Conservation (phyloP, 2,329 filamentous ascomycete species). For the Pyricularia sp. region DNA sequence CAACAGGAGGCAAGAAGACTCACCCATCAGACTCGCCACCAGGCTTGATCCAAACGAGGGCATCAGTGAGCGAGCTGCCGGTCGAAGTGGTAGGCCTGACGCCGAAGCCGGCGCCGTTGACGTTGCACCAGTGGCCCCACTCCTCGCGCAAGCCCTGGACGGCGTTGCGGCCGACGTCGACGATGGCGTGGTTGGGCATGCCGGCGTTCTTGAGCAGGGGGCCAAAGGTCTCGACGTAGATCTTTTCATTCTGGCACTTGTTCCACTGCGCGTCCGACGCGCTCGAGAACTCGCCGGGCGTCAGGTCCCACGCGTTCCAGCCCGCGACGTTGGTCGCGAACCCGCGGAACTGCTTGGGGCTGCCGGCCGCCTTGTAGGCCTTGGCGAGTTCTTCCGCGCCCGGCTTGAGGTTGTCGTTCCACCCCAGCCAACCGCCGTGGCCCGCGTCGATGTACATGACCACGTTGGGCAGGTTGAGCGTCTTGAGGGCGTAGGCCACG, state of each 20-base stretch:
- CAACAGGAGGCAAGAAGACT: background rate
- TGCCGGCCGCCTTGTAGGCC: constrained; percentile 26
- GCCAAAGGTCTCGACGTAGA: constrained; percentile 30
- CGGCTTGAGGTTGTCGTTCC: constrained; percentile 43
- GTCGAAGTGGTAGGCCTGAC: constrained; percentile 45
- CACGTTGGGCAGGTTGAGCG: constrained; percentile 51
- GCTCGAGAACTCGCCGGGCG: constrained; percentile 28
- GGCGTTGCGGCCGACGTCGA: constrained; percentile 31
- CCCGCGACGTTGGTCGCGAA: constrained; percentile 29
- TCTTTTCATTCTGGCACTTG: constrained; percentile 31
- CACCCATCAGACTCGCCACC: constrained; percentile 40
- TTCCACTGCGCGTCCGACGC: constrained; percentile 32
- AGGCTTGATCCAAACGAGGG: constrained; percentile 60
- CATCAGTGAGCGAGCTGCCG: constrained; percentile 46
- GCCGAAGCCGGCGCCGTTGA: constrained; percentile 52
- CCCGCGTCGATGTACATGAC: constrained; percentile 56
- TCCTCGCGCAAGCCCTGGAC: constrained; percentile 30
- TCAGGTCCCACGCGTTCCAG: constrained; percentile 28
- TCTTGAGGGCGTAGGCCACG: constrained; percentile 44
- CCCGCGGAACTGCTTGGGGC: constrained; percentile 27
- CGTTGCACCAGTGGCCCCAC: constrained; percentile 42
- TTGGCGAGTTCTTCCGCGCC: constrained; percentile 29
- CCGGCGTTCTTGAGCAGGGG: constrained; percentile 25
- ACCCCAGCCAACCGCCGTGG: constrained; percentile 56
- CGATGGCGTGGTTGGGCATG: constrained; percentile 32